These are phyloP conservation scores for Kodamaea derodonti DNA, from an alignment of 1,139 yeast genomes.

Conservation along the genomic window DNA sequence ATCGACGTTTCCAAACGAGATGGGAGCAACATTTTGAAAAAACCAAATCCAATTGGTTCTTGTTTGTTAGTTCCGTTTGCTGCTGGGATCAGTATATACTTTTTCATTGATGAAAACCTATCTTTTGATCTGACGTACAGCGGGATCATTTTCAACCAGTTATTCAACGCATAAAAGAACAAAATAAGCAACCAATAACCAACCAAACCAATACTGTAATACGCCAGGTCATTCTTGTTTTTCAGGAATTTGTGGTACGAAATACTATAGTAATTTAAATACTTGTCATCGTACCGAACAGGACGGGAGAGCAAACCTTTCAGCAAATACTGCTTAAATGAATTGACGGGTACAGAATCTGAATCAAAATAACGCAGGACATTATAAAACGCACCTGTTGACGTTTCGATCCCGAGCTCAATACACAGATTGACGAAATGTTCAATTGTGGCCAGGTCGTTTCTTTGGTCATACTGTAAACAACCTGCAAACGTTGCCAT, in stretches of 20 bases:
- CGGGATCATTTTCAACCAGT: constrained; percentile 32
- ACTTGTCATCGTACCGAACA: background rate
- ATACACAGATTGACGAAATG: background rate
- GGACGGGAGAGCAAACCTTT: constrained; percentile 6
- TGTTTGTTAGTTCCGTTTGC: constrained; percentile 19
- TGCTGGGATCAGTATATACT: constrained; percentile 29
- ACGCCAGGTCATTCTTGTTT: constrained; percentile 36
- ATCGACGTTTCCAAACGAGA: constrained; percentile 17
- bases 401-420: background rate
- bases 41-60: constrained; percentile 6
- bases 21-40: constrained; percentile 11
- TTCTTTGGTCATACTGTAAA: background rate
- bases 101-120: constrained; percentile 5
- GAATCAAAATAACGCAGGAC: background rate
- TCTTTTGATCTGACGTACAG: constrained; percentile 15
- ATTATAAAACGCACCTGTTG: background rate
- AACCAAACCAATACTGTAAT: constrained; percentile 45
- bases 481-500: background rate
- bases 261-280: background rate
- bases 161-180: constrained; percentile 34
- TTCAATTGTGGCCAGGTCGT: background rate
- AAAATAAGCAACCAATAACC: constrained; percentile 49
- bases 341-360: background rate
- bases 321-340: background rate
- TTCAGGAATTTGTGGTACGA: constrained; percentile 15